Conservation (phyloP, 768 basidiomycete genomes). For the Termitomyces sp. region DNA sequence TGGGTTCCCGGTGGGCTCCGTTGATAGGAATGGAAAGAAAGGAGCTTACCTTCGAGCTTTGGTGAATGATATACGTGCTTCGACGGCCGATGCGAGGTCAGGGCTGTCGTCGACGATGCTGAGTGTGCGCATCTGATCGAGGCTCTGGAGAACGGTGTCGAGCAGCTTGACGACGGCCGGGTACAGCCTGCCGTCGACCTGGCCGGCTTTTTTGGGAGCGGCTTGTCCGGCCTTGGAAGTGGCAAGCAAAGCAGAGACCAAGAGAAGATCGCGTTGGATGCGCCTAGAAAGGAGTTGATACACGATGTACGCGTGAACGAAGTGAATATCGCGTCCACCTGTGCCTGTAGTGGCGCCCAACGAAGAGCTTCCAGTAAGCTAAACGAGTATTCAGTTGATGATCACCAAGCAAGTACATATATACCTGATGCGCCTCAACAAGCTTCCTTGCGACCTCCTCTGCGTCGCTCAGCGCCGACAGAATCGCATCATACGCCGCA, state of each 20-base stretch:
- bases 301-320: constrained; percentile 82
- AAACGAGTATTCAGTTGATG: constrained; percentile 5
- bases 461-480: constrained; percentile 83
- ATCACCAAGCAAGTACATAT: constrained; percentile 1
- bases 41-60: constrained; percentile 62
- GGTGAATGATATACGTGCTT: constrained; percentile 68
- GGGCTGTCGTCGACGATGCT: constrained; percentile 87
- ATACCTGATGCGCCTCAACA: constrained; percentile 79
- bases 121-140: constrained; percentile 78
- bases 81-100: constrained; percentile 73
- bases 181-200: constrained; percentile 66
- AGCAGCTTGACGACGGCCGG: constrained; percentile 86
- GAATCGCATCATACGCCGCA: constrained; percentile 81
- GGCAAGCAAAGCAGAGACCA: constrained; percentile 63
- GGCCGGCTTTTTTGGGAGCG: constrained; percentile 20
- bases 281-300: constrained; percentile 85
- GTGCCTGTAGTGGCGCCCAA: constrained; percentile 26
- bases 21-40: background rate
- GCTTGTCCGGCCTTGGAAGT: constrained; percentile 18
- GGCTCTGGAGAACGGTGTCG: constrained; percentile 79
- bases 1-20: constrained; percentile 18
- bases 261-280: constrained; percentile 82
- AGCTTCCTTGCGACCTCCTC: constrained; percentile 80
- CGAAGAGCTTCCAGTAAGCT: constrained; percentile 36
- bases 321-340: constrained; percentile 68